Evolutionary conservation across 2,329 filamentous ascomycete genomes (phyloP).

Genomic region (Metarhizium album): DNA sequence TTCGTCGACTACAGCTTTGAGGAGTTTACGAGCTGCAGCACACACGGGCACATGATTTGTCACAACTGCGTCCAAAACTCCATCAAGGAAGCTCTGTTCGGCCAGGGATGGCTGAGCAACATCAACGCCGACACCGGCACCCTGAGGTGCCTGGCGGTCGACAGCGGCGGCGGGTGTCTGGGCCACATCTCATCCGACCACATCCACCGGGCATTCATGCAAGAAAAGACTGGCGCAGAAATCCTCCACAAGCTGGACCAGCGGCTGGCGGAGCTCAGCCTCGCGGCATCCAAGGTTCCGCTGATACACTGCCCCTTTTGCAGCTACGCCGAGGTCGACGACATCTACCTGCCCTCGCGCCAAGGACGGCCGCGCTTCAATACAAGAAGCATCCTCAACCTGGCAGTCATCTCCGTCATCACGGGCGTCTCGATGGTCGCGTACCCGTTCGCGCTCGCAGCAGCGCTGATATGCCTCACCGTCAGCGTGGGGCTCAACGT

Average conservation of each 20-base stretch:
- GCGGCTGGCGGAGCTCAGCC: constrained; percentile 63
- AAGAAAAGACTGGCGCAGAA: constrained; percentile 59
- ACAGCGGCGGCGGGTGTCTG: constrained; percentile 54
- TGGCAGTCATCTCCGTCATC: constrained; percentile 40
- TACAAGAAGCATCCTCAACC: constrained; percentile 35
- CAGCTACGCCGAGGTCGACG: constrained; percentile 80
- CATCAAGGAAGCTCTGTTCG: constrained; percentile 79
- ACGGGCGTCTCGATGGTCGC: constrained; percentile 46
- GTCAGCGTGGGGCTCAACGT: constrained; percentile 32
- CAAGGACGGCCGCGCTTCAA: constrained; percentile 47
- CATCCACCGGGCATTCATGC: constrained; percentile 60
- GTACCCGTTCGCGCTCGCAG: constrained; percentile 38
- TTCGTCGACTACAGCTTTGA: constrained; percentile 63
- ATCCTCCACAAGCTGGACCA: constrained; percentile 67
- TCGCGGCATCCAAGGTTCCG: constrained; percentile 62
- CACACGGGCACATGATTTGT: constrained; percentile 62
- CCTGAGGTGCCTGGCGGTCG: constrained; percentile 72
- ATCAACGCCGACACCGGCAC: constrained; percentile 64
- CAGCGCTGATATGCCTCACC: constrained; percentile 33
- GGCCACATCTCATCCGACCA: constrained; percentile 63
- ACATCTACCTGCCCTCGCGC: constrained; percentile 51
- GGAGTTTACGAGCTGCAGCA: constrained; percentile 60
- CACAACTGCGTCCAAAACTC: constrained; percentile 74
- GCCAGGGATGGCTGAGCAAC: constrained; percentile 79
- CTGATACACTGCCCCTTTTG: constrained; percentile 85